These are phyloP conservation scores for Boletus edulis DNA, from an alignment of 768 basidiomycete species.

Conservation along the genomic window DNA sequence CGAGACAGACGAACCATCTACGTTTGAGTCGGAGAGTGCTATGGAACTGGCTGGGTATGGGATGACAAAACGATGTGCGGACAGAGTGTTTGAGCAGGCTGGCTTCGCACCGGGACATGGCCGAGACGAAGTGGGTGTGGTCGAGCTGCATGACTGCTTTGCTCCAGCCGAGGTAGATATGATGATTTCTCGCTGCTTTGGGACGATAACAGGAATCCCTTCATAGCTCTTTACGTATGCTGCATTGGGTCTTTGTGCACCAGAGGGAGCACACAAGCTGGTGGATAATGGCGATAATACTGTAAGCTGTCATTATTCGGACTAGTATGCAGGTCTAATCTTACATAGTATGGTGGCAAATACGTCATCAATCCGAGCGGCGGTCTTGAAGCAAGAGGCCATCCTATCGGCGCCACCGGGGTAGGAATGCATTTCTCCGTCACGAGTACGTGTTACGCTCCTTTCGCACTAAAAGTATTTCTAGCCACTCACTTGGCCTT, in stretches of 20 bases:
- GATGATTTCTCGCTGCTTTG: neutral
- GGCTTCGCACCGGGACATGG: constrained; percentile 60
- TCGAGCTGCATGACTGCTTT: constrained; percentile 85
- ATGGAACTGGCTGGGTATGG: constrained; percentile 75
- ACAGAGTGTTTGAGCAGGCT: constrained; percentile 66
- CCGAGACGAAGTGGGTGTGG: constrained; percentile 71
- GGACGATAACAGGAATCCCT: neutral
- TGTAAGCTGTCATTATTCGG: constrained; percentile 36
- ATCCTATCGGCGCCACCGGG: constrained; percentile 78
- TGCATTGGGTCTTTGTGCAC: constrained; percentile 66
- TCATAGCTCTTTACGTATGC: constrained; percentile 72
- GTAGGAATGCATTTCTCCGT: constrained; percentile 83
- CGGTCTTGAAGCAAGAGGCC: constrained; percentile 83
- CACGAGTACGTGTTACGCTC: constrained; percentile 48
- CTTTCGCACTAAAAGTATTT: neutral
- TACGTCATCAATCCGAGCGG: constrained; percentile 82
- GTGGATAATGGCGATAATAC: constrained; percentile 78
- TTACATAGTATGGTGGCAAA: constrained; percentile 68
- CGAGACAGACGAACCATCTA: constrained; percentile 58
- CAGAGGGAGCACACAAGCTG: constrained; percentile 64
- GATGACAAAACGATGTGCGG: constrained; percentile 67
- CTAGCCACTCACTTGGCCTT: neutral
- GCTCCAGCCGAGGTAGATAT: constrained; percentile 66
- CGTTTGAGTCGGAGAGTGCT: constrained; percentile 62
- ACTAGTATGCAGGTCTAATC: neutral